These are phyloP conservation scores for Hypoxylon lienhwacheense DNA, from an alignment of 495 filamentous ascomycete genomes.

Conservation along the genomic window DNA sequence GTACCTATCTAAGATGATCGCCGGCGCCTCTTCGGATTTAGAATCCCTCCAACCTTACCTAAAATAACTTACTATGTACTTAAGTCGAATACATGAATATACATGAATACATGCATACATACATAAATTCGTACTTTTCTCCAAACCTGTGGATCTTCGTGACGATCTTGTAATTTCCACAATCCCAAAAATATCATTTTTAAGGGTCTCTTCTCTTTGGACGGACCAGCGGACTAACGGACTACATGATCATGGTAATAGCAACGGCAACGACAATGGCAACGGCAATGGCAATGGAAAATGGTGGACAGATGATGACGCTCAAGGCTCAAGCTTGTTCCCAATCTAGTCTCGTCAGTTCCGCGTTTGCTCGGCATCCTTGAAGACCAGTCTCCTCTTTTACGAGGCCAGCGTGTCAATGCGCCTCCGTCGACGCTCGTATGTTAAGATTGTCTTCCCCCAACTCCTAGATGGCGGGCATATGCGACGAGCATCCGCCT, in stretches of 20 bases:
- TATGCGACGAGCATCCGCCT: conserved; percentile 20
- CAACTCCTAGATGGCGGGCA: background rate
- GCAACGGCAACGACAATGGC: too few species aligned
- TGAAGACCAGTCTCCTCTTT: conserved; percentile 22
- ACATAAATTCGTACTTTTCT: background rate
- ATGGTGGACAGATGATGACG: too few species aligned
- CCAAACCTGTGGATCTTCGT: background rate
- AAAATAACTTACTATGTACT: too few species aligned
- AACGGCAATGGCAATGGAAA: too few species aligned
- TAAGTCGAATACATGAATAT: too few species aligned
- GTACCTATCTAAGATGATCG: conserved; percentile 14
- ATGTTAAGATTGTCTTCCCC: conserved; percentile 29
- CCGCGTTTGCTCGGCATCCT: conserved; percentile 27
- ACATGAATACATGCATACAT: too few species aligned
- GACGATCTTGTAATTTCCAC: conserved; percentile 18
- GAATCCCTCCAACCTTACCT: too few species aligned
- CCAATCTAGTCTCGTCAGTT: too few species aligned
- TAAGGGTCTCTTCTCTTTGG: conserved; percentile 10
- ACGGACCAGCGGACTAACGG: background rate
- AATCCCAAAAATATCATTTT: conserved; percentile 4
- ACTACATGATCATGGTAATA: too few species aligned
- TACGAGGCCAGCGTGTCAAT: conserved; percentile 33
- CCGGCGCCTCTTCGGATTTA: conserved; percentile 24
- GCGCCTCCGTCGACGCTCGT: conserved; percentile 24
- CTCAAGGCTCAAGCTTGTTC: too few species aligned